Evolutionary conservation across 1,284 basidiomycete genomes (phyloP).

Genomic region (Kalmanozyma brasiliensis): DNA sequence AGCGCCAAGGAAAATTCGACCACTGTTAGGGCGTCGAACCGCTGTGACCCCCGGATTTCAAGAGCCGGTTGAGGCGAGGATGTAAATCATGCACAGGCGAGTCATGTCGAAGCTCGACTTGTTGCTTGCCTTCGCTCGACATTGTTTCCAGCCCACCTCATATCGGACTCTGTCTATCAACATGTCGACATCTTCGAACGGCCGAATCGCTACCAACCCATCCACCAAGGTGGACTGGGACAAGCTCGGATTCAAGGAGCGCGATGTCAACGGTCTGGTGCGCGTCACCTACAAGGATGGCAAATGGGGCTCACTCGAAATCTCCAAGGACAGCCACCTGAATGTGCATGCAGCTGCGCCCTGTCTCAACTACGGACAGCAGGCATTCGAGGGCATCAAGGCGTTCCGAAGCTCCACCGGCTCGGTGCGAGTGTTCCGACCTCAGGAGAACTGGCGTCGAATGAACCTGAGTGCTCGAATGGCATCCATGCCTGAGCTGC

Average conservation of each 20-base stretch:
- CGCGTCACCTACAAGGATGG: slow-evolving; percentile 52
- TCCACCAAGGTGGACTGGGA: slow-evolving; percentile 41
- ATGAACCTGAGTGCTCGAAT: slow-evolving; percentile 64
- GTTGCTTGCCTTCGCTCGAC: too few relatives aligned
- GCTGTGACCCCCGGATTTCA: background rate
- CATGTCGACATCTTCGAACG: slow-evolving; percentile 30
- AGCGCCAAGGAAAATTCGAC: background rate
- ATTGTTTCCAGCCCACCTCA: too few relatives aligned
- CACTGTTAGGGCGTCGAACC: background rate
- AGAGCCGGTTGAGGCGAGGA: background rate
- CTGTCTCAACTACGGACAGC: slow-evolving; percentile 68
- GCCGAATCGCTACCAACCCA: slow-evolving; percentile 44
- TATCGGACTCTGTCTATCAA: background rate
- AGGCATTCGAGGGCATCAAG: slow-evolving; percentile 67
- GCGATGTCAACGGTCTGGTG: slow-evolving; percentile 50
- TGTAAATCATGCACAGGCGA: slow-evolving; percentile 15
- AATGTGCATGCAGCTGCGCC: slow-evolving; percentile 64
- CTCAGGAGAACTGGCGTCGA: slow-evolving; percentile 65
- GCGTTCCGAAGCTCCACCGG: slow-evolving; percentile 58
- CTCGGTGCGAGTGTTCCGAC: slow-evolving; percentile 66
- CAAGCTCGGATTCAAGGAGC: slow-evolving; percentile 52
- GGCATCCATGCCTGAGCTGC: slow-evolving; percentile 64
- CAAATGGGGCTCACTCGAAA: slow-evolving; percentile 58
- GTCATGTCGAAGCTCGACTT: slow-evolving; percentile 17
- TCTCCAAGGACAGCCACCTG: slow-evolving; percentile 60